Conservation (phyloP, 2,329 filamentous ascomycete species). For the Diaporthe sp. region DNA sequence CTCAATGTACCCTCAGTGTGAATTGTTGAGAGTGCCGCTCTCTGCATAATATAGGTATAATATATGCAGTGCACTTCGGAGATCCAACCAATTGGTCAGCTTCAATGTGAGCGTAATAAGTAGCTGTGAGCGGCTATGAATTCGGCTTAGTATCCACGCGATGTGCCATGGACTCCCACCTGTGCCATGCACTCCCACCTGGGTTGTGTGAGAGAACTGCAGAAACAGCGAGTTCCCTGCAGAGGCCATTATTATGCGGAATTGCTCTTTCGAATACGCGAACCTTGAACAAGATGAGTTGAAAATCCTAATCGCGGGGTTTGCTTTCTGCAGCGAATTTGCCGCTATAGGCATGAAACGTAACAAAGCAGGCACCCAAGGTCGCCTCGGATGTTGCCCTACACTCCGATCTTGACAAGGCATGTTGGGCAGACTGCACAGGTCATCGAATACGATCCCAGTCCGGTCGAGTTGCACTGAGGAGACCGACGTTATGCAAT, state of each 20-base stretch:
- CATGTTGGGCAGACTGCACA: not conserved
- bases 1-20: not conserved
- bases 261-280: not conserved
- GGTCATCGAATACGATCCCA: not conserved
- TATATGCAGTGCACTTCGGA: not conserved
- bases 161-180: not conserved
- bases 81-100: not conserved
- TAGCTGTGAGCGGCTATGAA: not conserved
- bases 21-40: not conserved
- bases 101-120: not conserved
- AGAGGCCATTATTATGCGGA: not conserved
- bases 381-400: not conserved
- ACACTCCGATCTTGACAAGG: not conserved
- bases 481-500: not conserved
- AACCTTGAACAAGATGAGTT: not conserved
- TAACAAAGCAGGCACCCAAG: not conserved
- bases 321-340: not conserved
- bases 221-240: not conserved
- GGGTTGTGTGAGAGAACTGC: not conserved
- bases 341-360: not conserved
- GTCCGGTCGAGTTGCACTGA: not conserved
- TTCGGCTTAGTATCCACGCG: too few species aligned
- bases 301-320: not conserved
- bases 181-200: not conserved
- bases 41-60: not conserved